These are phyloP conservation scores for Penicillium flavigenum DNA, from an alignment of 495 filamentous ascomycete species.

Conservation along the genomic window DNA sequence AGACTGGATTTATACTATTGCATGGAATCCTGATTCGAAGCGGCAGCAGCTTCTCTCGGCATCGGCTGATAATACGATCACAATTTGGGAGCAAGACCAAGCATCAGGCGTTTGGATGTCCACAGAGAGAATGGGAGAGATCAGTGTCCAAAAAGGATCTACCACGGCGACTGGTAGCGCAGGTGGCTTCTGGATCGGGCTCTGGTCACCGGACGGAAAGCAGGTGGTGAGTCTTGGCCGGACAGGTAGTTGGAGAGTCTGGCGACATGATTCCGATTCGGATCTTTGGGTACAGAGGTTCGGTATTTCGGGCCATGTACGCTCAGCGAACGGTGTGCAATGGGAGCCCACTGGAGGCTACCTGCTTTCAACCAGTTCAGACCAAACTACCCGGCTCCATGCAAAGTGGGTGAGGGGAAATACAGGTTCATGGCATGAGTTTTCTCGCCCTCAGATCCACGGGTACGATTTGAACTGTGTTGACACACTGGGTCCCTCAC, in stretches of 20 bases:
- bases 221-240: slow-evolving; percentile 78
- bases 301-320: slow-evolving; percentile 81
- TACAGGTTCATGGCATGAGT: slow-evolving; percentile 80
- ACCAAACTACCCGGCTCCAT: slow-evolving; percentile 93
- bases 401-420: slow-evolving; percentile 70
- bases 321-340: slow-evolving; percentile 71
- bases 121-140: slow-evolving; percentile 80
- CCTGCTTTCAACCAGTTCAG: slow-evolving; percentile 81
- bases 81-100: slow-evolving; percentile 84
- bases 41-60: slow-evolving; percentile 78
- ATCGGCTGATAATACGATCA: slow-evolving; percentile 91
- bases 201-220: slow-evolving; percentile 81
- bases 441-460: slow-evolving; percentile 94
- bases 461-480: slow-evolving; percentile 98
- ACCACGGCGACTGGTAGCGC: slow-evolving; percentile 94
- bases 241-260: slow-evolving; percentile 90
- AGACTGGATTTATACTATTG: slow-evolving; percentile 92
- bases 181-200: slow-evolving; percentile 92
- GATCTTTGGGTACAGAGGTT: slow-evolving; percentile 72
- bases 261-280: slow-evolving; percentile 56
- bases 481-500: slow-evolving; percentile 63
- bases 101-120: slow-evolving; percentile 88
- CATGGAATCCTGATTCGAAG: slow-evolving; percentile 62
- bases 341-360: slow-evolving; percentile 86
- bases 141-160: slow-evolving; percentile 88